Conservation (phyloP, 2,329 filamentous ascomycete species). For the Mycosphaerella sp. region DNA sequence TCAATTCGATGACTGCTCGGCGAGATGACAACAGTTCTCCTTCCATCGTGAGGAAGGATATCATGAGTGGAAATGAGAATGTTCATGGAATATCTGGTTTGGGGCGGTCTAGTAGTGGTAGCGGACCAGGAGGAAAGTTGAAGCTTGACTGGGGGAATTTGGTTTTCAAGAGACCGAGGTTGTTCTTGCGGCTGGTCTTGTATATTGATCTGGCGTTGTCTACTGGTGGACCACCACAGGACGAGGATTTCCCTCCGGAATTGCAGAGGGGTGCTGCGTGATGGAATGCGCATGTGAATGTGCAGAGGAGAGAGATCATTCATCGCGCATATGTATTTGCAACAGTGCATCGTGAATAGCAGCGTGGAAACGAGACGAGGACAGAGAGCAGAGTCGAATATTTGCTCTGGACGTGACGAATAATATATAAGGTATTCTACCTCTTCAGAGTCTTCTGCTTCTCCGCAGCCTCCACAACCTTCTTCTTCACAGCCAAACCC, state of each 20-base stretch:
- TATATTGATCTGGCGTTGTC: conserved; percentile 22
- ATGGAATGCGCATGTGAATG: neutral
- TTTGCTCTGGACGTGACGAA: neutral
- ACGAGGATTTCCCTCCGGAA: conserved; percentile 22
- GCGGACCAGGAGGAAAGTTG: conserved; percentile 12
- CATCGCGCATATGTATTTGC: neutral
- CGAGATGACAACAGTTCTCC: conserved; percentile 1
- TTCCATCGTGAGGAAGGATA: conserved; percentile 7
- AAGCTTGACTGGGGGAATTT: conserved; percentile 22
- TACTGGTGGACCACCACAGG: conserved; percentile 17
- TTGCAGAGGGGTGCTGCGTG: conserved; percentile 17
- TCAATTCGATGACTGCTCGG: conserved; percentile 20
- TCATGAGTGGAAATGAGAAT: conserved; percentile 7
- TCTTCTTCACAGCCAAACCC: conserved; percentile 73
- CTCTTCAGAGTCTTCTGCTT: conserved; percentile 76
- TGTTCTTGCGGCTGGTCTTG: conserved; percentile 20
- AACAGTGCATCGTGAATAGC: neutral
- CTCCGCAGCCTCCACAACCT: conserved; percentile 73
- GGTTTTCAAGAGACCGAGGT: conserved; percentile 21
- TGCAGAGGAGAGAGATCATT: too few species aligned
- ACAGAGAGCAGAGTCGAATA: neutral
- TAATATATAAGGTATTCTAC: conserved; percentile 25
- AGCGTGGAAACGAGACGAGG: neutral
- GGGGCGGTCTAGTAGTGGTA: neutral
- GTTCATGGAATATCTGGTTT: neutral